Base-by-base conservation (phyloP, 148 eudicot species). In the Bassia scoparia region DNA sequence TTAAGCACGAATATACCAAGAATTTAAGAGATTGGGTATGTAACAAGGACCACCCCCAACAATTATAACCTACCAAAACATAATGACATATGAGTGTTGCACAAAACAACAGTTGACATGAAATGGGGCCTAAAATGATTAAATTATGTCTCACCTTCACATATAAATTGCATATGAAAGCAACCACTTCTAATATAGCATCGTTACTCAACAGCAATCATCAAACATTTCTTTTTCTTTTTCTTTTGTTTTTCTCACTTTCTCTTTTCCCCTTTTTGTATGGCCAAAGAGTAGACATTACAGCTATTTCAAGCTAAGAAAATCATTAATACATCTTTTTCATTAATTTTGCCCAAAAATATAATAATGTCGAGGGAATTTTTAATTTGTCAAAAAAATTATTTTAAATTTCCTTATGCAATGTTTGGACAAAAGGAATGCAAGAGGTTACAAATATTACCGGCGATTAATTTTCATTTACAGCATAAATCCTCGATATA, bases 261-360 rank as follows among this genome's bases (percentile, higher is more conserved):
- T 74, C 53, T 23, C 46, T 23, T 50, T 76, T 67, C 7, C 35
- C 49, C 59, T 68, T 68, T 68, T 79, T 79, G 74, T 74, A 68
- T 55, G 77, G 81, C 64, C 34, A 79, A 79, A 79, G 74, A 31
- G 24, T n/a, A 74, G 77, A 79, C 81, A 74, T 29, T 38, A 68
- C 68, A 61, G 72, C 77, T 74, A 55, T 38, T 35, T 35, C 21
- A 11, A 49, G 37, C n/a, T n/a, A 26, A 38, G 11, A 38, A 29
- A 59, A 21, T 17, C 3, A 13, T 71, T 35, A 13, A 67, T n/a
- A n/a, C n/a, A n/a, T n/a, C n/a, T n/a, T n/a, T 52, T 66, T 44
- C 33, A 55, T 46, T 33, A 26, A 21, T 29, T 48, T 46, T 13
- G 5, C 37, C 61, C 27, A 72, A 20, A 50, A 10, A 62, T 37